Conservation (phyloP, 352 stramenopile genomes). For the Phytophthora niederhauseri region DNA sequence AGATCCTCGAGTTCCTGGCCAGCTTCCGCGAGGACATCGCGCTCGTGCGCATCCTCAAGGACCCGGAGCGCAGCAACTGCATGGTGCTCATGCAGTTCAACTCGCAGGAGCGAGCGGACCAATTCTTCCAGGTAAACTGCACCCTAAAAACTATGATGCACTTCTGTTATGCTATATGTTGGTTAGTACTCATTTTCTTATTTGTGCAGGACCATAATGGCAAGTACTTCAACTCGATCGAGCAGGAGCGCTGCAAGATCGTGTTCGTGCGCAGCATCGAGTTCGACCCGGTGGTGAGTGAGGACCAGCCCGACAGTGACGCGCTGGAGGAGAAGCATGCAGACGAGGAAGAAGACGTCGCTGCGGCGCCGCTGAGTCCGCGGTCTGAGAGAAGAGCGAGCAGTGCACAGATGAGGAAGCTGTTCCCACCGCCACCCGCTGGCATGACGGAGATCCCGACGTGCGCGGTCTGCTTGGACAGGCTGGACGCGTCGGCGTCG, state of each 20-base stretch:
- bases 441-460: slow-evolving; percentile 90
- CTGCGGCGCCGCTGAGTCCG: slow-evolving; percentile 9
- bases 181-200: slow-evolving; percentile 2
- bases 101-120: slow-evolving; percentile 76
- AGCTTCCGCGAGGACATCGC: slow-evolving; percentile 76
- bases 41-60: slow-evolving; percentile 82
- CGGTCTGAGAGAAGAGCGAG: slow-evolving; percentile 33
- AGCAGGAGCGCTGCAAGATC: slow-evolving; percentile 90
- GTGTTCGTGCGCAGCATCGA: slow-evolving; percentile 91
- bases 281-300: slow-evolving; percentile 66
- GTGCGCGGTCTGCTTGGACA: slow-evolving; percentile 93
- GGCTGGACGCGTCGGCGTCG: slow-evolving; percentile 83
- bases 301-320: slow-evolving; percentile 23
- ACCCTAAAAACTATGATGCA: not conserved
- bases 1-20: slow-evolving; percentile 85
- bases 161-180: not conserved
- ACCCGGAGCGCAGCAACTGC: slow-evolving; percentile 82
- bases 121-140: slow-evolving; percentile 68
- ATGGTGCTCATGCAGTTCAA: slow-evolving; percentile 89
- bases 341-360: slow-evolving; percentile 11
- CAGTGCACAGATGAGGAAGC: slow-evolving; percentile 39
- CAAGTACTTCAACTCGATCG: slow-evolving; percentile 93
- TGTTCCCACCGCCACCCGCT: slow-evolving; percentile 64
- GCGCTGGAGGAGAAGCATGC: slow-evolving; percentile 33
- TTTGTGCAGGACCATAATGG: slow-evolving; percentile 80